phyloP scores from a whole-genome alignment of 2,329 filamentous ascomycete species.

The Paraphoma chrysanthemicola region DNA sequence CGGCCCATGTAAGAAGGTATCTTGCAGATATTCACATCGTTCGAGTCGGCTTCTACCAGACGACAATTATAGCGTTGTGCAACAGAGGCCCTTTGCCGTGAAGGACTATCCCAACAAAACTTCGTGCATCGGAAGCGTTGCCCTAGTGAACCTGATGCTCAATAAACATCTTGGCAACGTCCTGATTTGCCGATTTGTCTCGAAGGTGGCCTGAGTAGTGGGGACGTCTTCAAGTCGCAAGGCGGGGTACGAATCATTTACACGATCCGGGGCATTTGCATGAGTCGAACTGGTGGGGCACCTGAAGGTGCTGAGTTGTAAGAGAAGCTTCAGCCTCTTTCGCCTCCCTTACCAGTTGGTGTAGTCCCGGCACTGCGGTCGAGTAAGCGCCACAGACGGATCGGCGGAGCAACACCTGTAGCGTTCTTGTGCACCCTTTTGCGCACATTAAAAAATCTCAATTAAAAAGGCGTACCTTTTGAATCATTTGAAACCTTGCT shows the following conservation, averaged over 20 bases:
- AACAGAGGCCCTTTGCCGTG: slow-evolving; percentile 66
- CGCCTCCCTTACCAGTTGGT: too few relatives aligned
- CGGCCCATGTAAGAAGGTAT: slow-evolving; percentile 80
- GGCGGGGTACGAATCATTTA: too few relatives aligned
- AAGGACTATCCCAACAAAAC: slow-evolving; percentile 64
- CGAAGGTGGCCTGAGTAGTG: not conserved
- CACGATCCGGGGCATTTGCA: not conserved
- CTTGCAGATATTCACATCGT: slow-evolving; percentile 80
- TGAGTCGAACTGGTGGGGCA: not conserved
- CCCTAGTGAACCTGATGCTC: slow-evolving; percentile 25
- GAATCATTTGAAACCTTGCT: too few relatives aligned
- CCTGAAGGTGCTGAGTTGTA: too few relatives aligned
- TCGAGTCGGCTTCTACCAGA: slow-evolving; percentile 76
- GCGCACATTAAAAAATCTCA: too few relatives aligned
- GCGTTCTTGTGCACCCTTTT: too few relatives aligned
- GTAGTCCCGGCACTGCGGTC: too few relatives aligned
- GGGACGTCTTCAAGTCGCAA: not conserved
- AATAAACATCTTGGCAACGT: slow-evolving; percentile 4
- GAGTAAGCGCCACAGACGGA: too few relatives aligned
- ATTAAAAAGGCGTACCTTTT: too few relatives aligned
- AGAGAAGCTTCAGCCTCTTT: too few relatives aligned
- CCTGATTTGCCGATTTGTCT: not conserved
- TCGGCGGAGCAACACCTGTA: too few relatives aligned
- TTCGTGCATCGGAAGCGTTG: slow-evolving; percentile 23
- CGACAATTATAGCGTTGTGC: slow-evolving; percentile 67